Percentiles rank a stretch among this genome's conserved stretches.
These are phyloP conservation scores for Lotmaria passim DNA, from an alignment of 208 protist genomes.

Conservation along the genomic window DNA sequence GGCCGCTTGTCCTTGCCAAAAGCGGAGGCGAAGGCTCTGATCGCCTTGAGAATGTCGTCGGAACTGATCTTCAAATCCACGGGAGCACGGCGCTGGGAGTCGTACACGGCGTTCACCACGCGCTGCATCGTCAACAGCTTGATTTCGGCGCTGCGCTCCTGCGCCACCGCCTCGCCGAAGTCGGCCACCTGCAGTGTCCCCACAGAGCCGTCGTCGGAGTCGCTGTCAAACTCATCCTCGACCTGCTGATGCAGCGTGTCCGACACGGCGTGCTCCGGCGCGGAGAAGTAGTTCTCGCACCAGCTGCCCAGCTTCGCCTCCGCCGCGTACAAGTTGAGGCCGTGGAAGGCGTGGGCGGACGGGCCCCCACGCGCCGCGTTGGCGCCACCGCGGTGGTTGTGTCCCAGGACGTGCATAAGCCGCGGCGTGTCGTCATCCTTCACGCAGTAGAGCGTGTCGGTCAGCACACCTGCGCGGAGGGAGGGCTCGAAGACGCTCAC, in stretches of 20 bases:
- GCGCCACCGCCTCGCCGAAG: slow-evolving; percentile 78
- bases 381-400: slow-evolving; percentile 14
- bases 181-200: slow-evolving; percentile 36
- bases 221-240: slow-evolving; percentile 58
- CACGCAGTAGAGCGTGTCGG: slow-evolving; percentile 42
- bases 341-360: slow-evolving; percentile 2
- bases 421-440: slow-evolving; percentile 27
- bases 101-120: slow-evolving; percentile 85
- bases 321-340: slow-evolving; percentile 38
- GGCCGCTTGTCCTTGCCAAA: slow-evolving; percentile 55
- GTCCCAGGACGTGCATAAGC: slow-evolving; percentile 24
- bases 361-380: slow-evolving; percentile 4
- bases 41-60: slow-evolving; percentile 64
- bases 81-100: slow-evolving; percentile 64
- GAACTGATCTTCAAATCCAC: slow-evolving; percentile 80
- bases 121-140: slow-evolving; percentile 70
- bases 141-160: slow-evolving; percentile 81
- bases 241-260: slow-evolving; percentile 19
- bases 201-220: slow-evolving; percentile 38
- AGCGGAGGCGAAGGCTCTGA: slow-evolving; percentile 52
- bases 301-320: slow-evolving; percentile 49
- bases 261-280: slow-evolving; percentile 30
- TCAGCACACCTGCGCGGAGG: slow-evolving; percentile 37
- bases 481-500: slow-evolving; percentile 26
- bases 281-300: slow-evolving; percentile 54